phyloP scores from a whole-genome alignment of 2,329 filamentous ascomycete genomes.

The Metarhizium rileyi region DNA sequence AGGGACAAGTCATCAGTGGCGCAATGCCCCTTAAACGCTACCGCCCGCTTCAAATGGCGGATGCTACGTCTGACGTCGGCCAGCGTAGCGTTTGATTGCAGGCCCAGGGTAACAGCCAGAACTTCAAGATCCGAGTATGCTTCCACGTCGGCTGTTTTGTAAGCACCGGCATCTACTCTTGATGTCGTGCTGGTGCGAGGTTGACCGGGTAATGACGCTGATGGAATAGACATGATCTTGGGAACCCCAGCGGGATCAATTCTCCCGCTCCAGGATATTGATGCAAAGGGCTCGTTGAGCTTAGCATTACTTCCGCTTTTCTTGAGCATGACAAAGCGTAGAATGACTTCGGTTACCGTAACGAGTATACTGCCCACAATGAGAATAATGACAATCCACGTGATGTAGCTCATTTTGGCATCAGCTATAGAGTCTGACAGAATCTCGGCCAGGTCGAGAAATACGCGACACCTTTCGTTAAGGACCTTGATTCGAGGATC shows the following conservation, averaged over 20 bases:
- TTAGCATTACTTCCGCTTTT: slow-evolving; percentile 13
- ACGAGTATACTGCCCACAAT: slow-evolving; percentile 87
- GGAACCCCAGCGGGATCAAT: slow-evolving; percentile 9
- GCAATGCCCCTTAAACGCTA: not conserved
- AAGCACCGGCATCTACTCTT: not conserved
- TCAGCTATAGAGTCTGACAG: slow-evolving; percentile 86
- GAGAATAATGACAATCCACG: slow-evolving; percentile 95
- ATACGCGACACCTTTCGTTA: slow-evolving; percentile 93
- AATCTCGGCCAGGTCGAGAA: slow-evolving; percentile 92
- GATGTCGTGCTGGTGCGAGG: not conserved
- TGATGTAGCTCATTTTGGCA: slow-evolving; percentile 90
- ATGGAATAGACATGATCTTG: slow-evolving; percentile 11
- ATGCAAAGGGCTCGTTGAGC: slow-evolving; percentile 8
- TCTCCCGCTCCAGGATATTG: slow-evolving; percentile 10
- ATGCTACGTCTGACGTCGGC: slow-evolving; percentile 26
- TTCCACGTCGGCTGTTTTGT: slow-evolving; percentile 3
- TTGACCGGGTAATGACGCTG: slow-evolving; percentile 2
- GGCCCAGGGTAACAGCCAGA: slow-evolving; percentile 23
- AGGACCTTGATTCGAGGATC: slow-evolving; percentile 92
- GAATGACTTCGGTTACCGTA: slow-evolving; percentile 77
- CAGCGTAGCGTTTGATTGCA: slow-evolving; percentile 24
- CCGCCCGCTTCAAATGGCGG: slow-evolving; percentile 17
- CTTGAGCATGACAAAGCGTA: slow-evolving; percentile 69
- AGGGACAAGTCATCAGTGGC: not conserved
- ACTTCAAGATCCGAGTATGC: slow-evolving; percentile 23